These are phyloP conservation scores for Huntiella bhutanensis DNA, from an alignment of 2,329 filamentous ascomycete genomes.

Conservation along the genomic window DNA sequence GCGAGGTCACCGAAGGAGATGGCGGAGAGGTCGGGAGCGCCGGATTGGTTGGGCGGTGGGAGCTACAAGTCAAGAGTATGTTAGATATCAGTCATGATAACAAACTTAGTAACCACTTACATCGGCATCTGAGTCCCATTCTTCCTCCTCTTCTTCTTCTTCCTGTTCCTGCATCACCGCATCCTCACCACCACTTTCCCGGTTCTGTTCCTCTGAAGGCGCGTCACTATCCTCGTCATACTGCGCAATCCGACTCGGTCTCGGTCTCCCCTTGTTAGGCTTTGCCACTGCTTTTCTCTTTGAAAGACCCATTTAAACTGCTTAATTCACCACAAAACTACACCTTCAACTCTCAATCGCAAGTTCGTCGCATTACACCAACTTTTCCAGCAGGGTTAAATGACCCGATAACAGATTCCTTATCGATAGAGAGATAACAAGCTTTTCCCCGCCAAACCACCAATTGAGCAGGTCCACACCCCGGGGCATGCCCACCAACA, in stretches of 20 bases:
- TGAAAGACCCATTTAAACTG: constrained; percentile 19
- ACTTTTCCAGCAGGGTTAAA: constrained; percentile 1
- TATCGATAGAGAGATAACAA: constrained; percentile 5
- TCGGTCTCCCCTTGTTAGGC: background rate
- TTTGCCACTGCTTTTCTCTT: constrained; percentile 22
- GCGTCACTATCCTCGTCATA: constrained; percentile 16
- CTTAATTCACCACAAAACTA: background rate
- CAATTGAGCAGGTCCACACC: no score
- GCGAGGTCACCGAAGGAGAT: constrained; percentile 84
- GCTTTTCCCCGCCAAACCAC: background rate
- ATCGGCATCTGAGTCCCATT: constrained; percentile 11
- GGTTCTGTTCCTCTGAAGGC: constrained; percentile 15
- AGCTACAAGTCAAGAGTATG: background rate
- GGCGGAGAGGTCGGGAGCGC: constrained; percentile 23
- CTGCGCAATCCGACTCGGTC: constrained; percentile 16
- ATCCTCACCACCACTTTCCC: constrained; percentile 17
- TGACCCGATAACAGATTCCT: background rate
- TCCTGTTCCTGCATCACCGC: constrained; percentile 15
- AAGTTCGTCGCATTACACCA: no score
- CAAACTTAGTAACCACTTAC: background rate
- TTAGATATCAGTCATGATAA: background rate
- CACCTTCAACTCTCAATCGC: no score
- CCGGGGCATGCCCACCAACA: no score
- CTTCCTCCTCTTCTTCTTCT: constrained; percentile 15
- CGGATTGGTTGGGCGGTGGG: background rate